Evolutionary conservation across 306 rosid genomes (phyloP), one percentile per base, ranked within the genome.

Genomic region (Alnus glutinosa): DNA sequence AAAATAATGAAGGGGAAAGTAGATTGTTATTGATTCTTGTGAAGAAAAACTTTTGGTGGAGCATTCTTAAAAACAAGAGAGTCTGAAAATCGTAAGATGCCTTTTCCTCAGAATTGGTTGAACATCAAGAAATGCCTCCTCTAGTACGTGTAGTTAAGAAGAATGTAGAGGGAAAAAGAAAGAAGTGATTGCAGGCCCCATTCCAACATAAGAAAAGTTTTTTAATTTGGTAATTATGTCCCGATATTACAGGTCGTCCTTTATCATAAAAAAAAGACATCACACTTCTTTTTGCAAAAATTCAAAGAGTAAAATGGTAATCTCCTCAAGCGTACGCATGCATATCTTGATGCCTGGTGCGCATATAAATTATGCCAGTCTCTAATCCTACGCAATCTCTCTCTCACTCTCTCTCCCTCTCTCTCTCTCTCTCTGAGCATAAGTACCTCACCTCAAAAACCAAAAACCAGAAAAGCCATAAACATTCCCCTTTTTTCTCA

Each of bases 381-480:
- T 74, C 77, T 4, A 75, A 46, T 3, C 61, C 78, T 75, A 83
- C 74, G 83, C 80, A 68, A 68, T 62, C 79, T 55, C 48, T 48
- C 36, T 10, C 30, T 61, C 79, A 44, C 46, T 47, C 34, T 3
- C 30, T 70, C 51, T 66, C 82, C 36, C 34, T 70, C 52, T 66
- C 44, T 55, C 32, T 9, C 37, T 67, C 57, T 73, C 83, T 51
- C 39, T 50, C 67, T 4, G 19, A 55, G n/a, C 54, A 36, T 28
- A 46, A 14, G 13, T 58, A 28, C 18, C 78, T 47, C 78, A 58
- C 54, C 18, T 28, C 23, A 14, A 23, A 10, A 34, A 4, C 54
- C 47, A 10, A 30, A 39, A 2, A 19, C 11, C 63, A 13, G 1
- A 36, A 66, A 66, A 51, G 3, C 0, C 48, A 19, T n/a, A 7